A percentile compares a stretch with the other conserved stretches of the same genome.
Evolutionary conservation across 2,329 filamentous ascomycete genomes (phyloP).

Genomic region (Lasiodiplodia sp.): DNA sequence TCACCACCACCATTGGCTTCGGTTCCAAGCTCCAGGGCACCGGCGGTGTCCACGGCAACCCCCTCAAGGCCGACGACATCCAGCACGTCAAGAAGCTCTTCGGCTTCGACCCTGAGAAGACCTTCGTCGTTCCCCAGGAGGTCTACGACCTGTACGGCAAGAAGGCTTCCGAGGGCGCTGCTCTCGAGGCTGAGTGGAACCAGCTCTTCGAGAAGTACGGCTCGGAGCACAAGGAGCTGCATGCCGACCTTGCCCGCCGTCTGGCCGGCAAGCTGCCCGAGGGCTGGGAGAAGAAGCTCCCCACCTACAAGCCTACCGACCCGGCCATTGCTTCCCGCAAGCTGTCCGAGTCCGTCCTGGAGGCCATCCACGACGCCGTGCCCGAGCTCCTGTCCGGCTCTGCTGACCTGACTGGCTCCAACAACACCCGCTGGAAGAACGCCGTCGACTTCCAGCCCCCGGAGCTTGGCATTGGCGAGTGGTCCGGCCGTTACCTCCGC

Average conservation of each 20-base stretch:
- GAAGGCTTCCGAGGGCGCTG: constrained; percentile 84
- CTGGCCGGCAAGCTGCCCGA: constrained; percentile 84
- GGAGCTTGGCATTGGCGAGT: constrained; percentile 83
- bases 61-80: constrained; percentile 93
- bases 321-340: constrained; percentile 89
- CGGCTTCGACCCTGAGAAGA: constrained; percentile 93
- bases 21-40: constrained; percentile 94
- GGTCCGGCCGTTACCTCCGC: constrained; percentile 88
- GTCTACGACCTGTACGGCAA: constrained; percentile 92
- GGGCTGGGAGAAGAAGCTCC: constrained; percentile 94
- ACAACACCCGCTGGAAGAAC: constrained; percentile 98
- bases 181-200: constrained; percentile 94
- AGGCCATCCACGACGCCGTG: constrained; percentile 81
- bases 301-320: constrained; percentile 87
- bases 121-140: constrained; percentile 90
- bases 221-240: constrained; percentile 77
- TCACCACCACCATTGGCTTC: constrained; percentile 96
- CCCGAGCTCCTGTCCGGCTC: constrained; percentile 96
- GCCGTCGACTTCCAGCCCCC: constrained; percentile 98
- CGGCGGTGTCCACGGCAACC: constrained; percentile 93
- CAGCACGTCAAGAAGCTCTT: constrained; percentile 94
- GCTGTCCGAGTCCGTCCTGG: constrained; percentile 91
- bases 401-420: constrained; percentile 96
- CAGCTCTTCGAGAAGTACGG: constrained; percentile 87
- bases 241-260: constrained; percentile 82